Evolutionary conservation across 192 early-diverging fungal species (phyloP), one percentile per base, ranked within the genome.

Genomic region (Helicostylum pulchrum): DNA sequence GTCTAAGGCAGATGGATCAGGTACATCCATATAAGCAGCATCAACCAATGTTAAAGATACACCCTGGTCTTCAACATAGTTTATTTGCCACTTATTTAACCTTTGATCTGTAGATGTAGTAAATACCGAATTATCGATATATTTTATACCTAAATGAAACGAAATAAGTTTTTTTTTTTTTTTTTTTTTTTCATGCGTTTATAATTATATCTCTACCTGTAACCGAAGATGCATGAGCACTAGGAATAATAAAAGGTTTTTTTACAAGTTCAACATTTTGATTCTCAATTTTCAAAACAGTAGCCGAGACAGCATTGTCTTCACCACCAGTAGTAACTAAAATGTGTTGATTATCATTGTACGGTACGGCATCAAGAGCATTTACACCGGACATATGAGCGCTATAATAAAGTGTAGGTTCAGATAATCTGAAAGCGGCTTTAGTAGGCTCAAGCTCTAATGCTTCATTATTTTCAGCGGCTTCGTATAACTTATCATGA

Each of bases 301-400:
- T 42, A 36, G 70, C 67, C 19, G 71, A 59, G 15, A 91, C 34
- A 0, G 79, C 74, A 70, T 90, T 89, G 67, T 94, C 90, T 50
- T 94, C 92, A 3, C 92, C 92, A 14, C 90, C 91, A n/a, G 82
- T 85, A 5, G 80, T 81, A 3, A 90, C 47, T 44, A 87, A 17
- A 12, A 72, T 45, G 6, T 39, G 34, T 4, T 43, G 44, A 5
- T 44, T 19, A 52, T 54, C 61, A 14, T 61, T 64, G 4, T 51
- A 45, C 15, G 64, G 21, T 19, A 59, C 39, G 1, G 83, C 77
- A 51, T 79, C 74, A 42, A 94, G 42, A 8, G 81, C 77, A 65
- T 94, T 93, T n/a, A 94, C 81, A 14, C 92, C 92, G 7, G 88
- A 90, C 76, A 77, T 62, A 64, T 80, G 75, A 15, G 64, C 67